Evolutionary conservation across 495 filamentous ascomycete species (phyloP).

Genomic region (Penicillium manginii): DNA sequence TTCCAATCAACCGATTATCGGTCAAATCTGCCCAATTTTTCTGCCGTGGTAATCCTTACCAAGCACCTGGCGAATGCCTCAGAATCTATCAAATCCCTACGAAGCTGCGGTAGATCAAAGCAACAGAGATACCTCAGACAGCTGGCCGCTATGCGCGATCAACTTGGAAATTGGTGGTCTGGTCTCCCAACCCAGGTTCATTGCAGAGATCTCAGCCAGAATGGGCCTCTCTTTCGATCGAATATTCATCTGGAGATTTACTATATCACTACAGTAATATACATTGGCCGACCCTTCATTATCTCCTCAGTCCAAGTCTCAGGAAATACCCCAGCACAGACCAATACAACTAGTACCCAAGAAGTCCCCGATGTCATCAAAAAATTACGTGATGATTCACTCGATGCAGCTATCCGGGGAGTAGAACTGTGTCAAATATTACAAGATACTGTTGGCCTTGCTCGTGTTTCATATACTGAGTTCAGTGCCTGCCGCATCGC

Average conservation of each 20-base stretch:
- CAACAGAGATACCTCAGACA: conserved; percentile 3
- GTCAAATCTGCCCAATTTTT: conserved; percentile 38
- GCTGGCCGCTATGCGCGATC: neutral
- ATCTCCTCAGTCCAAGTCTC: conserved; percentile 19
- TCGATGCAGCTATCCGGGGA: conserved; percentile 17
- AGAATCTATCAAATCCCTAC: neutral
- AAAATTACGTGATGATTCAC: conserved; percentile 12
- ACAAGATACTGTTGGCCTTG: conserved; percentile 22
- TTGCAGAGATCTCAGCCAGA: conserved; percentile 37
- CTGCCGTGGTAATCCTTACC: conserved; percentile 46
- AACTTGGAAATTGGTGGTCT: conserved; percentile 41
- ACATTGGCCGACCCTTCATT: conserved; percentile 50
- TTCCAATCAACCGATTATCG: conserved; percentile 38
- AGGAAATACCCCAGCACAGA: neutral
- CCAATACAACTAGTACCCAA: neutral
- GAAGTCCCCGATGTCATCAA: neutral
- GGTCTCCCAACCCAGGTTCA: conserved; percentile 40
- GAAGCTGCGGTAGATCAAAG: neutral
- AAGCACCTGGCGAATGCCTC: conserved; percentile 10
- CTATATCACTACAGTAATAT: conserved; percentile 48
- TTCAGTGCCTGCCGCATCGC: conserved; percentile 25
- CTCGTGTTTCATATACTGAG: conserved; percentile 25
- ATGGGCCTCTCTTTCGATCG: conserved; percentile 40
- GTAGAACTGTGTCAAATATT: conserved; percentile 26
- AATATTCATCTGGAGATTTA: conserved; percentile 49